phyloP scores from a whole-genome alignment of 306 rosid genomes.

The Adenanthera pavonina region DNA sequence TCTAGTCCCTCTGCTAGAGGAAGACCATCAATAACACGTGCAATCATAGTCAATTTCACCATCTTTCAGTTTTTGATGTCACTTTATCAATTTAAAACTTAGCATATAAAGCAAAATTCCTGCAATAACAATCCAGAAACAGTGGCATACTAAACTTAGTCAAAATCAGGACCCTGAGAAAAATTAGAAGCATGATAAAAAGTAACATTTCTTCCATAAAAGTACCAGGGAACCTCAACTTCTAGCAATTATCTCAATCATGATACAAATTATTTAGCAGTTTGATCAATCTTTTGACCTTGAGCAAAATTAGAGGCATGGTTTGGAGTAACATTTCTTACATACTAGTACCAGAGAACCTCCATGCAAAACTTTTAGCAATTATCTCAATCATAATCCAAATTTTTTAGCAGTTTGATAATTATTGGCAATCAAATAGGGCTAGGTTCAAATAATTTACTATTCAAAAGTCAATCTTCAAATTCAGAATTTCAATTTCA shows the following conservation, averaged over 20 bases:
- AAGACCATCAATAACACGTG: constrained; percentile 97
- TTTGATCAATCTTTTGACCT: constrained; percentile 4
- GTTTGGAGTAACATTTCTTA: neutral
- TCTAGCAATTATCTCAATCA: constrained; percentile 14
- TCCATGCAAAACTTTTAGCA: neutral
- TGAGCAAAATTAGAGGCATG: neutral
- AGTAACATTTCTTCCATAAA: neutral
- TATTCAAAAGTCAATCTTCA: constrained; percentile 24
- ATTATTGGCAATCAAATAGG: constrained; percentile 30
- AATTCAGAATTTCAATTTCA: constrained; percentile 14
- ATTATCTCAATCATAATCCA: neutral
- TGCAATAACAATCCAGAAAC: constrained; percentile 32
- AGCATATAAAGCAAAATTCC: constrained; percentile 34
- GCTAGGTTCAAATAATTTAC: constrained; percentile 12
- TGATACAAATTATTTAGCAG: neutral
- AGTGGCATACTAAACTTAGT: constrained; percentile 23
- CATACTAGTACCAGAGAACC: constrained; percentile 15
- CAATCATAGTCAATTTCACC: constrained; percentile 97
- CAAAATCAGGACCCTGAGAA: neutral
- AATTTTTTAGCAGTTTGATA: constrained; percentile 24
- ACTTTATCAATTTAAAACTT: constrained; percentile 36
- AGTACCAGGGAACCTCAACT: constrained; percentile 1
- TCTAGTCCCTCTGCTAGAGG: constrained; percentile 92
- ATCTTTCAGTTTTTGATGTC: constrained; percentile 56
- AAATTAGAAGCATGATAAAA: neutral